Evolutionary conservation across 805 yeast genomes (phyloP).

Genomic region (Ogataea nitratoaversa): DNA sequence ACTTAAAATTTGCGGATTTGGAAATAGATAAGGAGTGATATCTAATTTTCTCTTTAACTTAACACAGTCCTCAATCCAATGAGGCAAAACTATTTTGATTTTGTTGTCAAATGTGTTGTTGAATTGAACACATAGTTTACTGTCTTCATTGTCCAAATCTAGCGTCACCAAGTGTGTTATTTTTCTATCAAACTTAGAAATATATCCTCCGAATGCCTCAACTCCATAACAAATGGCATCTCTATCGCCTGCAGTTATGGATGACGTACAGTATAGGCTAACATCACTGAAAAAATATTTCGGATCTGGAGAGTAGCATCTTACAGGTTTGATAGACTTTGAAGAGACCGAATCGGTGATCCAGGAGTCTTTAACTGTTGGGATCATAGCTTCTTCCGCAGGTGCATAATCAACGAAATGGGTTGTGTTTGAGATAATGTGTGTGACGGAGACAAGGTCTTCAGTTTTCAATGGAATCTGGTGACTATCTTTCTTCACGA

Average conservation of each 20-base stretch:
- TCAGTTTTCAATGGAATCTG: conserved; percentile 9
- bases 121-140: conserved; percentile 21
- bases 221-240: conserved; percentile 69
- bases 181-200: conserved; percentile 57
- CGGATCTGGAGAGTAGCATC: conserved; percentile 71
- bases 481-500: conserved; percentile 12
- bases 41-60: conserved; percentile 45
- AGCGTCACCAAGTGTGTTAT: conserved; percentile 77
- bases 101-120: conserved; percentile 30
- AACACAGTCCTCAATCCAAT: conserved; percentile 76
- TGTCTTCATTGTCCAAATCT: conserved; percentile 51
- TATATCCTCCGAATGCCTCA: conserved; percentile 73
- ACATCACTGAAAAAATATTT: conserved; percentile 57
- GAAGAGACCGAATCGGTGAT: conserved; percentile 42
- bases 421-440: conserved; percentile 48
- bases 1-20: conserved; percentile 24
- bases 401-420: conserved; percentile 49
- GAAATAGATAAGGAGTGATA: conserved; percentile 51
- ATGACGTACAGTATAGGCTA: conserved; percentile 48
- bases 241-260: conserved; percentile 53
- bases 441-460: conserved; percentile 28
- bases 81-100: conserved; percentile 65
- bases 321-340: conserved; percentile 43
- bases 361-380: conserved; percentile 65
- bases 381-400: conserved; percentile 52